phyloP scores from a whole-genome alignment of 148 eudicot species.

The Nepenthes mirabilis region DNA sequence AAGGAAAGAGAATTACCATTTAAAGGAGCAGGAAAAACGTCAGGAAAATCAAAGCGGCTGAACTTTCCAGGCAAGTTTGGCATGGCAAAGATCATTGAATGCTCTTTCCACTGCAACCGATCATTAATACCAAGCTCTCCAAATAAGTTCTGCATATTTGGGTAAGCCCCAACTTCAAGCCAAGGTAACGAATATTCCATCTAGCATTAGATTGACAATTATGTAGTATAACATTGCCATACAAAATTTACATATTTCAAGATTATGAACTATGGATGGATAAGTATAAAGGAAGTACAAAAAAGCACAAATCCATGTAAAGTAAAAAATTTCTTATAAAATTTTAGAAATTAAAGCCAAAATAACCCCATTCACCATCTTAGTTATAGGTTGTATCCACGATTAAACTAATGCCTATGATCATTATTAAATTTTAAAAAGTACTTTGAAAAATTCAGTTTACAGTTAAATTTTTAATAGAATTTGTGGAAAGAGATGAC shows the following conservation, averaged over 20 bases:
- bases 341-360: no score
- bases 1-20: constrained; percentile 36
- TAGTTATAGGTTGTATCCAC: no score
- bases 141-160: constrained; percentile 93
- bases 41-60: constrained; percentile 95
- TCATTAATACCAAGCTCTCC: constrained; percentile 91
- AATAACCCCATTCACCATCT: no score
- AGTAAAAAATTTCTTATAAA: no score
- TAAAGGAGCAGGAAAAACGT: constrained; percentile 80
- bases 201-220: constrained; percentile 5
- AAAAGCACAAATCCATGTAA: no score
- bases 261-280: background rate
- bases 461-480: no score
- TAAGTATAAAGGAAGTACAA: no score
- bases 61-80: constrained; percentile 97
- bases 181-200: constrained; percentile 14
- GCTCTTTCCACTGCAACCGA: constrained; percentile 98
- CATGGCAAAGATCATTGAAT: constrained; percentile 98
- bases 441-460: no score
- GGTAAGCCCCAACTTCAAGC: constrained; percentile 90
- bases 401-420: no score
- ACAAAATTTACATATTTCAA: background rate
- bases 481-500: no score
- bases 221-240: background rate
- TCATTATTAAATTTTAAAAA: no score